Evolutionary conservation across 2,329 filamentous ascomycete species (phyloP).

Genomic region (Blastomyces gilchristii): DNA sequence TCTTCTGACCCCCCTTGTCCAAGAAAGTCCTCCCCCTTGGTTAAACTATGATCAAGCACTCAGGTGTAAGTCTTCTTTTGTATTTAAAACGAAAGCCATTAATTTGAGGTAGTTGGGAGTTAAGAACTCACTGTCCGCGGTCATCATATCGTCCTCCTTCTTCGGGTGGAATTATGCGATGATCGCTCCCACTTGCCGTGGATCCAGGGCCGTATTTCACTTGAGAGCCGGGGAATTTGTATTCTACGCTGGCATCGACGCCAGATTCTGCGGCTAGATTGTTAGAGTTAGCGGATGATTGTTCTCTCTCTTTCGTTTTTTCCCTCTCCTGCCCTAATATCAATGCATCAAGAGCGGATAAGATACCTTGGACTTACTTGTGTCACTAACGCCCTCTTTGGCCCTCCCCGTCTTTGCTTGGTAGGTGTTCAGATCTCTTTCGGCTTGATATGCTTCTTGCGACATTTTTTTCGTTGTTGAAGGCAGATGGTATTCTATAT

Average conservation of each 20-base stretch:
- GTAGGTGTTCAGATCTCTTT: conserved; percentile 34
- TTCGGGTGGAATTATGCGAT: conserved; percentile 32
- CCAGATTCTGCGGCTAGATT: conserved; percentile 32
- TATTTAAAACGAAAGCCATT: background rate
- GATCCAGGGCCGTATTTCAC: conserved; percentile 31
- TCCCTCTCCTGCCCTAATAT: no score
- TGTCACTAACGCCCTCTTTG: conserved; percentile 30
- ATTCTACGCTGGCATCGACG: conserved; percentile 31
- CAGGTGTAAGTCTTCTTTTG: conserved; percentile 10
- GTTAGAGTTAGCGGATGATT: background rate
- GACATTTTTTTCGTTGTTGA: conserved; percentile 15
- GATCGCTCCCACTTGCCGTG: conserved; percentile 28
- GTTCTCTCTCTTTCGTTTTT: conserved; percentile 2
- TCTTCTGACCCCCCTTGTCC: conserved; percentile 29
- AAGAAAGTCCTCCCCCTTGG: conserved; percentile 29
- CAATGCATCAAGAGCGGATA: no score
- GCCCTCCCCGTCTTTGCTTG: conserved; percentile 28
- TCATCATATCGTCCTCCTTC: conserved; percentile 34
- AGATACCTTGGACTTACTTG: conserved; percentile 24
- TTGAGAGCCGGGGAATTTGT: conserved; percentile 28
- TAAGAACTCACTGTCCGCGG: conserved; percentile 25
- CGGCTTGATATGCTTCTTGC: conserved; percentile 25
- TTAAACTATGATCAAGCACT: conserved; percentile 19
- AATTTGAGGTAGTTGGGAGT: background rate
- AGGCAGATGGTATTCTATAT: no score